Base-by-base conservation (phyloP, 2,329 filamentous ascomycete genomes). In the Pseudogymnoascus sp. region DNA sequence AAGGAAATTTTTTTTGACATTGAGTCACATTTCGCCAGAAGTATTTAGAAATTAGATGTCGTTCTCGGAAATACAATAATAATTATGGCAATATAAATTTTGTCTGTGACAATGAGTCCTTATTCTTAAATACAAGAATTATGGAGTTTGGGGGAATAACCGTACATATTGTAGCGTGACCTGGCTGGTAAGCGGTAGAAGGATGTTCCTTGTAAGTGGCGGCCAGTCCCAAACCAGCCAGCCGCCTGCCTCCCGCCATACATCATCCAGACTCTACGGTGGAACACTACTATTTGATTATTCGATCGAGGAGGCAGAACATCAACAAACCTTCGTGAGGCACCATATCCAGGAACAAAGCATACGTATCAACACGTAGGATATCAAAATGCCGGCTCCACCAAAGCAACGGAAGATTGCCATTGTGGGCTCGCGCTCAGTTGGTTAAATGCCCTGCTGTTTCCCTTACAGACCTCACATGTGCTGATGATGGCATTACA, bases 341-440 rank as follows among this genome's bases (percentile, higher is more conserved):
- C 31, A 21, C 49, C n/a, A 55, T 55, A 55, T 55, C 29, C 29
- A 33, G 49, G 49, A 55, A 55, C 49, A 16, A 55, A 55, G n/a
- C 29, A 55, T 55, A 55, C 49, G 16, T 55, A 55, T 55, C 10
- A 35, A 55, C 33, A 55, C 49, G 29, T 55, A 55, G 29, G 49
- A 35, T 29, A 39, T 41, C 14, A 39, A 38, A 41, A 72, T 71
- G 71, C 67, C 67, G 61, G 64, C 67, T 38, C 69, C 70, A 59
- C 65, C 88, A 64, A 96, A 96, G 78, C 92, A 96, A 78, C 84
- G 92, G 72, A 97, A 97, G 82, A 89, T 97, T 75, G 92, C 92
- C 77, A 93, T 97, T 77, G 91, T 97, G 66, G 92, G 92, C 78
- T 95, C 91, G 78, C 87, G 92, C 72, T 94, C 92, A 65, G 92